Conservation (phyloP, 2,329 filamentous ascomycete species). For the Paraphaeosphaeria sporulosa region DNA sequence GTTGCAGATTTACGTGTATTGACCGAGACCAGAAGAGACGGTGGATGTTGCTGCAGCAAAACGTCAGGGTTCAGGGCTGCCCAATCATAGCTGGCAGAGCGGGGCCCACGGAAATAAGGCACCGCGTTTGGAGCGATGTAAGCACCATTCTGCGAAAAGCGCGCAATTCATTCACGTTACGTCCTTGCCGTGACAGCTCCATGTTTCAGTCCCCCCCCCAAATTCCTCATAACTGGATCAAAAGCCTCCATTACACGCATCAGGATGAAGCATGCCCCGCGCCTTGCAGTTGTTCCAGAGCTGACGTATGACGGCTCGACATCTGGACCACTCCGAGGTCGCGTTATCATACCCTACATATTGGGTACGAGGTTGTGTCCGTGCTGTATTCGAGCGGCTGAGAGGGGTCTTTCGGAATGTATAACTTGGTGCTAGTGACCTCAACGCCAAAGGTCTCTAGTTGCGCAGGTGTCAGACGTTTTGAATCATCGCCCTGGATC, state of each 20-base stretch:
- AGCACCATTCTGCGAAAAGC: background rate
- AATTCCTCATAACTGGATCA: background rate
- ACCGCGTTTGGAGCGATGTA: background rate
- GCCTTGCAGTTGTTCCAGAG: too few relatives aligned
- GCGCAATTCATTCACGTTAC: background rate
- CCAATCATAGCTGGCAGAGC: constrained; percentile 5
- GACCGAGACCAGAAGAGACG: background rate
- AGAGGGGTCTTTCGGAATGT: constrained; percentile 24
- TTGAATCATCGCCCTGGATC: constrained; percentile 22
- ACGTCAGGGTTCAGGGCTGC: background rate
- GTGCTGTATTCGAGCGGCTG: constrained; percentile 27
- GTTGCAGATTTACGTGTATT: background rate
- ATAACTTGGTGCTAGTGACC: constrained; percentile 25
- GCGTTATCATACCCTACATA: constrained; percentile 17
- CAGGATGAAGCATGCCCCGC: too few relatives aligned
- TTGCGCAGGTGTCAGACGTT: constrained; percentile 17
- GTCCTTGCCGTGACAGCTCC: background rate
- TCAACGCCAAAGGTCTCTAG: constrained; percentile 26
- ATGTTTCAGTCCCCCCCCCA: too few relatives aligned
- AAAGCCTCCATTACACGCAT: background rate
- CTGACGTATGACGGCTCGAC: too few relatives aligned
- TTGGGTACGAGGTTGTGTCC: constrained; percentile 23
- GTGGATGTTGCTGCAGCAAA: background rate
- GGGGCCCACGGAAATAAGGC: background rate
- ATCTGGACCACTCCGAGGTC: background rate